Evolutionary conservation across 148 eudicot genomes (phyloP).

Genomic region (Chenopodium berlandieri): DNA sequence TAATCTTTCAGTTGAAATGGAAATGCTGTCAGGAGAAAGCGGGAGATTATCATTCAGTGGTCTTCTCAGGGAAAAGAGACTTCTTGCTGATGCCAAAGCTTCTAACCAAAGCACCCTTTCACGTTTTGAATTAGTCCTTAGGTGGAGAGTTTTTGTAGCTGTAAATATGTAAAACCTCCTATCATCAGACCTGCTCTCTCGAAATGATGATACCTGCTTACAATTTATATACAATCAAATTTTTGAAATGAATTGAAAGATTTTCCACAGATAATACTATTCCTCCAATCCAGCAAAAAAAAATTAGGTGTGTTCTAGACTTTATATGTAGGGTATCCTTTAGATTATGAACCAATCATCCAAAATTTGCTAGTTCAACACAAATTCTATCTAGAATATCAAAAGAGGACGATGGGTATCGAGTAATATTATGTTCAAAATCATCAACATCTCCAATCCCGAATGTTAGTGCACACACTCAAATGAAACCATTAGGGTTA

Average conservation of each 20-base stretch:
- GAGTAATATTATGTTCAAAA: too few species aligned
- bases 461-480: too few species aligned
- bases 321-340: too few species aligned
- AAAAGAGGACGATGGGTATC: too few species aligned
- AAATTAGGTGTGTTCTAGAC: too few species aligned
- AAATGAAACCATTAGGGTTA: too few species aligned
- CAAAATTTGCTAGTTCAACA: too few species aligned
- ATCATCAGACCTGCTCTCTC: slow-evolving; percentile 87
- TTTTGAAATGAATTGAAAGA: not conserved
- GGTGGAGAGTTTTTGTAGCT: slow-evolving; percentile 90
- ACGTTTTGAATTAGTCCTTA: slow-evolving; percentile 57
- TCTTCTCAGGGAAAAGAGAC: slow-evolving; percentile 52
- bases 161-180: slow-evolving; percentile 84
- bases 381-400: too few species aligned
- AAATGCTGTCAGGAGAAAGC: slow-evolving; percentile 46
- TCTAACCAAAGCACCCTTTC: slow-evolving; percentile 77
- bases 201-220: slow-evolving; percentile 78
- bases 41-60: slow-evolving; percentile 45
- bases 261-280: too few species aligned
- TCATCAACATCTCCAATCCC: too few species aligned
- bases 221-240: slow-evolving; percentile 17
- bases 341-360: too few species aligned
- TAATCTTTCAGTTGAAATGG: slow-evolving; percentile 73
- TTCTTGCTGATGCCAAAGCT: slow-evolving; percentile 63
- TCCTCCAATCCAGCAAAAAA: too few species aligned